Base-by-base conservation (phyloP, 2,329 filamentous ascomycete species). In the Orbilia ellipsospora region DNA sequence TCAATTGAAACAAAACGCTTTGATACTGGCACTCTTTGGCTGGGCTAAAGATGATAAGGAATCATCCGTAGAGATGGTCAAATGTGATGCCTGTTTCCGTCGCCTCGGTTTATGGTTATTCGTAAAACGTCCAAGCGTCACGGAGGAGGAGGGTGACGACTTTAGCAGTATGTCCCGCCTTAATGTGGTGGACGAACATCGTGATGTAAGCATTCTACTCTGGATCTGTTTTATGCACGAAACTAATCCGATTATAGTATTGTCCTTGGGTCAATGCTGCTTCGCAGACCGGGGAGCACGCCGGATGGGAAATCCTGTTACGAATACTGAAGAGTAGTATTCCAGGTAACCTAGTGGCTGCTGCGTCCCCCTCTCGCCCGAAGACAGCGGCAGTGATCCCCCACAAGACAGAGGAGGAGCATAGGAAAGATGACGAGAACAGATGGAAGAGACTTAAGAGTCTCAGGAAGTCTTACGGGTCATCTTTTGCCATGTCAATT, bases 21-120 rank as follows among this genome's bases (percentile, higher is more conserved):
- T 94, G 13, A 85, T 87, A 0, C 85, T 95, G 64, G 90, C 92
- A 10, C 82, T 93, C 18, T 87, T 90, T 72, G 92, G 92, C 40
- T 94, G 92, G 92, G 88, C 92, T 79, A 89, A 88, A 50, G 80
- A 81, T 59, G 82, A 89, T 80, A 91, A 92, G 74, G 60, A 67
- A 44, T 66, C 66, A 4, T 70, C 73, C 8, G 67, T 77, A 6
- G 73, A 77, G 55, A 88, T 94, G 15, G 90, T 92, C 4, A 89
- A 89, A 3, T 99, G 95, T 82, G 87, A 90, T 72, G 92, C 92
- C 18, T 99, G 95, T 81, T 91, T 96, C 80, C 89, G 95, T 73
- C 89, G 94, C 0, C 85, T 98, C 0, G 95, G 95, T 0, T 85
- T 99, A 1, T 99, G 95, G 95, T 90, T 99, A 85, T 98, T 96